Conservation (phyloP, 2,329 filamentous ascomycete species). For the Trichoderma aggressivum region DNA sequence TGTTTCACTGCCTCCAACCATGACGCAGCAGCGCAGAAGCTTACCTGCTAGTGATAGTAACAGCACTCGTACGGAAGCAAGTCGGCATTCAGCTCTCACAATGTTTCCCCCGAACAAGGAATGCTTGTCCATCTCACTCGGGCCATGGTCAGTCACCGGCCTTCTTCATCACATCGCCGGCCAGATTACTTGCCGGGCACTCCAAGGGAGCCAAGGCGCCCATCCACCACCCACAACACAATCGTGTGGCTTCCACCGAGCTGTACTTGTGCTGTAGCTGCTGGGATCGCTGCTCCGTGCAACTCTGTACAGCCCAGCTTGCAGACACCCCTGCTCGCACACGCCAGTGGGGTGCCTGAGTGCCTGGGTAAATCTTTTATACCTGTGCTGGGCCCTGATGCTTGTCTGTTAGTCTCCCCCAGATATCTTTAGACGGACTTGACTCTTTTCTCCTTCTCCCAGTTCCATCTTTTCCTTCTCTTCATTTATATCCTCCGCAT, state of each 20-base stretch:
- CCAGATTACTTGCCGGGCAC: background rate
- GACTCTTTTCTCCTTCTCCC: constrained; percentile 11
- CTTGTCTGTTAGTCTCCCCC: constrained; percentile 17
- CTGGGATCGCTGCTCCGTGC: background rate
- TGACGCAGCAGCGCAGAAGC: background rate
- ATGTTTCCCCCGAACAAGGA: background rate
- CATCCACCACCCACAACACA: background rate
- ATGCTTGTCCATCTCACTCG: background rate
- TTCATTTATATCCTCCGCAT: background rate
- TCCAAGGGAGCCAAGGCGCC: background rate
- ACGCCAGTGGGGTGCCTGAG: constrained; percentile 10
- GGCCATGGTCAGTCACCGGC: background rate
- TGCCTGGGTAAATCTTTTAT: background rate
- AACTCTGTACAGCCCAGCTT: background rate
- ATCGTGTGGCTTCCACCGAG: background rate
- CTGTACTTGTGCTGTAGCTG: background rate
- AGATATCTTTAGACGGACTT: constrained; percentile 17
- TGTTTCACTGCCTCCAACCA: background rate
- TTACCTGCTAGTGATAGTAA: background rate
- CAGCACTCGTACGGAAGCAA: background rate
- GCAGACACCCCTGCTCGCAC: constrained; percentile 1
- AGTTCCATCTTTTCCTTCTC: background rate
- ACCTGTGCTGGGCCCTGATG: background rate
- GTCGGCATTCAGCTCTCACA: background rate
- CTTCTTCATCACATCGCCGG: background rate